These are phyloP conservation scores for Pinus tabuliformis DNA, from an alignment of 75 land plant genomes.

Conservation along the genomic window DNA sequence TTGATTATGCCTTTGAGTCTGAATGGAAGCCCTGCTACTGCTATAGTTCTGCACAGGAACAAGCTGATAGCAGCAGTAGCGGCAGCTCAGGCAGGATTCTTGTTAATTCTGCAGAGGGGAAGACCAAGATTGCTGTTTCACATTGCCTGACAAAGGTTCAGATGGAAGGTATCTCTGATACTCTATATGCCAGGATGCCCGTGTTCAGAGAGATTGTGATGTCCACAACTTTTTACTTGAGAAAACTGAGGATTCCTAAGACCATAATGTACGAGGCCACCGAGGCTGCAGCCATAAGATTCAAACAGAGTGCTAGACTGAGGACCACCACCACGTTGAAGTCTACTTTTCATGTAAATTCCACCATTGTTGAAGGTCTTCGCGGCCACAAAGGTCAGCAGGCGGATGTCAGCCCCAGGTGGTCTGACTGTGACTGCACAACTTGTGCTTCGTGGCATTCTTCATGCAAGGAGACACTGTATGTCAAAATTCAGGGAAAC, in stretches of 20 bases:
- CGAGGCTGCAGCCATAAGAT: neutral
- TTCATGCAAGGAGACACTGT: slow-evolving; percentile 43
- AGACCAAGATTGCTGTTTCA: slow-evolving; percentile 34
- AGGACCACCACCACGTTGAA: neutral
- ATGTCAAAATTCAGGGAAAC: slow-evolving; percentile 35
- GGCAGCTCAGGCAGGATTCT: slow-evolving; percentile 45
- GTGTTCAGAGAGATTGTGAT: slow-evolving; percentile 38
- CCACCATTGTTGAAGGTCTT: slow-evolving; percentile 53
- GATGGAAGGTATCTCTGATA: slow-evolving; percentile 69
- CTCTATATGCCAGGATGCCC: slow-evolving; percentile 52
- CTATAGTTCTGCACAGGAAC: slow-evolving; percentile 25
- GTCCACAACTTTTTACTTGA: slow-evolving; percentile 12
- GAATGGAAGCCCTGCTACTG: slow-evolving; percentile 83
- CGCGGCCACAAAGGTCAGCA: slow-evolving; percentile 32
- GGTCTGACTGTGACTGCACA: slow-evolving; percentile 85
- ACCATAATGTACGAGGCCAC: no score
- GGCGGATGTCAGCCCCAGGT: slow-evolving; percentile 29
- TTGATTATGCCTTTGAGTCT: slow-evolving; percentile 64
- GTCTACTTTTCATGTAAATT: slow-evolving; percentile 25
- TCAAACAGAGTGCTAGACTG: neutral
- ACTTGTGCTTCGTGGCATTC: slow-evolving; percentile 64
- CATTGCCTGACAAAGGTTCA: slow-evolving; percentile 44
- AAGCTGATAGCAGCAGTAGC: slow-evolving; percentile 21
- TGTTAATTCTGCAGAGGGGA: slow-evolving; percentile 39
- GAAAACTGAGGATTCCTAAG: slow-evolving; percentile 17